Percentiles rank a stretch among this genome's conserved stretches.
Conservation (phyloP, 2,329 filamentous ascomycete species). For the Ophiostoma ulmi region DNA sequence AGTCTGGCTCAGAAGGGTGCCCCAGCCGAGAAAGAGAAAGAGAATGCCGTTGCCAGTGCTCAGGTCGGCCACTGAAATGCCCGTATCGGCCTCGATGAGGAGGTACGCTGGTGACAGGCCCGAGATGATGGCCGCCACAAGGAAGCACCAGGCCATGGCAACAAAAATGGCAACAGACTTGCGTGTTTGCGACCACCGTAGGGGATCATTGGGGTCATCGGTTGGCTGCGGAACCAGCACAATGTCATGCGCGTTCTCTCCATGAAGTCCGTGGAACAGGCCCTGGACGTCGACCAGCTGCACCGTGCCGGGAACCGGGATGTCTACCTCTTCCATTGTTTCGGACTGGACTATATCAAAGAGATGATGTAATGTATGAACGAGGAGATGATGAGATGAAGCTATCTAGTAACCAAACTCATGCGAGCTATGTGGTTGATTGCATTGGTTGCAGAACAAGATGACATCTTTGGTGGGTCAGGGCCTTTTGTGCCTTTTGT, state of each 20-base stretch:
- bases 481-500: slow-evolving; percentile 1
- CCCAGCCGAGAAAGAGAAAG: slow-evolving; percentile 7
- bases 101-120: slow-evolving; percentile 6
- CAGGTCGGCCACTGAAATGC: background rate
- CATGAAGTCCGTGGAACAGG: slow-evolving; percentile 1
- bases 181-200: background rate
- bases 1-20: background rate
- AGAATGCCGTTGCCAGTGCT: slow-evolving; percentile 10
- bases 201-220: slow-evolving; percentile 7
- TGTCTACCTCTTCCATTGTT: background rate
- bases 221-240: slow-evolving; percentile 8
- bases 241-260: background rate
- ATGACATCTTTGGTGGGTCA: background rate
- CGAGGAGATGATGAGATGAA: background rate
- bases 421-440: background rate
- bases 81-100: background rate
- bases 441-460: background rate
- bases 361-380: background rate
- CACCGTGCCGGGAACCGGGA: slow-evolving; percentile 6
- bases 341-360: background rate
- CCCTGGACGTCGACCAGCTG: slow-evolving; percentile 11
- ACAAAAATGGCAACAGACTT: slow-evolving; percentile 7
- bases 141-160: slow-evolving; percentile 6
- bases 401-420: background rate
- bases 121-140: slow-evolving; percentile 3